These are phyloP conservation scores for Saccharomyces mikatae DNA, from an alignment of 805 yeast species.

Conservation along the genomic window DNA sequence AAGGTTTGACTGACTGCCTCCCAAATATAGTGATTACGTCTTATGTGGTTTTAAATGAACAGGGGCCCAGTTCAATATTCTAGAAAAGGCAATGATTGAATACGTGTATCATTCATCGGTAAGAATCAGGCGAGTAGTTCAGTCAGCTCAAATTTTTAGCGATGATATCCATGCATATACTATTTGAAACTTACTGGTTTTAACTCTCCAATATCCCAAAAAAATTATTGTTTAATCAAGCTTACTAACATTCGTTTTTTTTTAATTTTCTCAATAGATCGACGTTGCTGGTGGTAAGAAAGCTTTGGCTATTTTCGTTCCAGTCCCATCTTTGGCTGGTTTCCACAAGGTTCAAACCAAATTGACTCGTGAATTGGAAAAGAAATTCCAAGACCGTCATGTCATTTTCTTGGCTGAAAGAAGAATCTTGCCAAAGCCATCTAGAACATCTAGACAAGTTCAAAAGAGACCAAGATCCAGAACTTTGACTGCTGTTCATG, in stretches of 20 bases:
- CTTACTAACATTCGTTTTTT: conserved; percentile 11
- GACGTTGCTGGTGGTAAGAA: conserved; percentile 97
- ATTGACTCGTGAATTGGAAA: conserved; percentile 98
- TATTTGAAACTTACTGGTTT: background rate
- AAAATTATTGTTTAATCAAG: background rate
- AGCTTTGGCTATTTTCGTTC: conserved; percentile 96
- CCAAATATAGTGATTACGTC: no score
- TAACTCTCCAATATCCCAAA: background rate
- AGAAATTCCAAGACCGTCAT: conserved; percentile 99
- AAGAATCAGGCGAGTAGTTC: background rate
- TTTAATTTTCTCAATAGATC: conserved; percentile 37
- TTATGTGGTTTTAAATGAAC: no score
- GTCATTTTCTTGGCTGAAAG: conserved; percentile 99
- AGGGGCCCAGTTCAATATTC: background rate
- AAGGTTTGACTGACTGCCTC: background rate
- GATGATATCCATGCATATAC: background rate
- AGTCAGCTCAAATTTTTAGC: background rate
- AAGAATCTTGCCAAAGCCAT: conserved; percentile 98
- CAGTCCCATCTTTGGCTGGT: conserved; percentile 84
- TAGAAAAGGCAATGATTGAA: background rate
- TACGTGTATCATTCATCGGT: background rate
- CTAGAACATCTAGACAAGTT: conserved; percentile 84
- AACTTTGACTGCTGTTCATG: conserved; percentile 98
- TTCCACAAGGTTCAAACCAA: conserved; percentile 97
- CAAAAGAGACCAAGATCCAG: conserved; percentile 99